These are phyloP conservation scores for Kodamaea jinghongensis DNA, from an alignment of 805 yeast genomes.

Conservation along the genomic window DNA sequence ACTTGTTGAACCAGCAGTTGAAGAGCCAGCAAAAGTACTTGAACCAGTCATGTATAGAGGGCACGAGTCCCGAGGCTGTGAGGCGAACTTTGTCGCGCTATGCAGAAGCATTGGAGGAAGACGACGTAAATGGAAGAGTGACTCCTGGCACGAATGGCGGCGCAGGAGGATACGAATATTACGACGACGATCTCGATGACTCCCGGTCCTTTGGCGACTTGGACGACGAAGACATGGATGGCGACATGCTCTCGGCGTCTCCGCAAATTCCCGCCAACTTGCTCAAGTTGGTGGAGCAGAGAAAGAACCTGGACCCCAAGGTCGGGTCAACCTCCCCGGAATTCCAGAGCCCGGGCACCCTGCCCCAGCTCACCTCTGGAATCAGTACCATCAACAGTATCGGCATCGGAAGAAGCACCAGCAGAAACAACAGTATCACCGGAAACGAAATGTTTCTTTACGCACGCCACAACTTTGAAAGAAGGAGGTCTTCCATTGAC, in stretches of 20 bases:
- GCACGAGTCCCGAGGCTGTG: conserved; percentile 6
- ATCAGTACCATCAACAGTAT: conserved; percentile 2
- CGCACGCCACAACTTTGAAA: conserved; percentile 19
- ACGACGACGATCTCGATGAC: conserved; percentile 12
- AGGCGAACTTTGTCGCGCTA: conserved; percentile 1
- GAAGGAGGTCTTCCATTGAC: conserved; percentile 35
- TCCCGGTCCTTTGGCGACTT: conserved; percentile 11
- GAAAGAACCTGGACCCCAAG: conserved; percentile 35
- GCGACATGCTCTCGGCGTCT: conserved; percentile 52
- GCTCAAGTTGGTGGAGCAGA: conserved; percentile 51
- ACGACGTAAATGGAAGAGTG: conserved; percentile 6
- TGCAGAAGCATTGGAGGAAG: conserved; percentile 5
- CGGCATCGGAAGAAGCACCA: conserved; percentile 10
- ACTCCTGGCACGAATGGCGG: conserved; percentile 22
- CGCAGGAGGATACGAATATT: conserved; percentile 26
- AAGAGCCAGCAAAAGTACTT: conserved; percentile 14
- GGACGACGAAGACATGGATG: conserved; percentile 44
- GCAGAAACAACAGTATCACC: conserved; percentile 22
- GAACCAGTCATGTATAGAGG: conserved; percentile 6
- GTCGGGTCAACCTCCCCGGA: conserved; percentile 20
- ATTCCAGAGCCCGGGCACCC: conserved; percentile 25
- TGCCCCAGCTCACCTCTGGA: conserved; percentile 17
- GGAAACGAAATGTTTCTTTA: conserved; percentile 16
- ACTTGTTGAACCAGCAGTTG: conserved; percentile 24
- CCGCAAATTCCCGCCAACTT: conserved; percentile 69